Percentiles rank a stretch among this genome's conserved stretches.
Evolutionary conservation across 257 asterid genomes (phyloP).

Genomic region (Thymus mandschuricus): DNA sequence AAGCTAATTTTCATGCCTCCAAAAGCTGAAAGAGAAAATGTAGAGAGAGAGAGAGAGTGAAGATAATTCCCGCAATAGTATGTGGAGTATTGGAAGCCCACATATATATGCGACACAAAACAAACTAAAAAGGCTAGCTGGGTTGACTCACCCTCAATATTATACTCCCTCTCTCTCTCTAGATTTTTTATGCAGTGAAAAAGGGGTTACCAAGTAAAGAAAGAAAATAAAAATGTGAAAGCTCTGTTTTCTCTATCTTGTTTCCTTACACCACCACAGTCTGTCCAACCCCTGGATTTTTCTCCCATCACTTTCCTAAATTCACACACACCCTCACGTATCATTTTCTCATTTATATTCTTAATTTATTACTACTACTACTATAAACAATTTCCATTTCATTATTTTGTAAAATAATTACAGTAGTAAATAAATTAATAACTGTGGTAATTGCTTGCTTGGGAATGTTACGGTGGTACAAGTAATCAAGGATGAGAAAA

Average conservation of each 20-base stretch:
- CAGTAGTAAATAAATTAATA: no score
- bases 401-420: no score
- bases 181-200: constrained; percentile 33
- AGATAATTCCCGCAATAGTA: constrained; percentile 44
- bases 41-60: constrained; percentile 25
- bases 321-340: constrained; percentile 3
- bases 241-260: constrained; percentile 2
- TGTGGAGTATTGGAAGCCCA: constrained; percentile 61
- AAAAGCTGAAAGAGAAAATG: constrained; percentile 30
- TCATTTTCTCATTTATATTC: not conserved
- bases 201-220: not conserved
- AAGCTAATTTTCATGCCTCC: constrained; percentile 34
- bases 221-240: not conserved
- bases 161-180: not conserved
- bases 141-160: constrained; percentile 49
- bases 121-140: constrained; percentile 14
- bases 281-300: constrained; percentile 36
- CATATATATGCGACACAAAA: constrained; percentile 43
- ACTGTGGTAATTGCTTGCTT: no score
- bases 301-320: constrained; percentile 22
- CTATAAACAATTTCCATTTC: no score
- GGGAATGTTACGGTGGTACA: no score
- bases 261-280: constrained; percentile 17
- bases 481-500: no score
- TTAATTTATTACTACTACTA: no score